Evolutionary conservation across 73 alveolate species (phyloP).

Genomic region (Tetrahymena malaccensis): DNA sequence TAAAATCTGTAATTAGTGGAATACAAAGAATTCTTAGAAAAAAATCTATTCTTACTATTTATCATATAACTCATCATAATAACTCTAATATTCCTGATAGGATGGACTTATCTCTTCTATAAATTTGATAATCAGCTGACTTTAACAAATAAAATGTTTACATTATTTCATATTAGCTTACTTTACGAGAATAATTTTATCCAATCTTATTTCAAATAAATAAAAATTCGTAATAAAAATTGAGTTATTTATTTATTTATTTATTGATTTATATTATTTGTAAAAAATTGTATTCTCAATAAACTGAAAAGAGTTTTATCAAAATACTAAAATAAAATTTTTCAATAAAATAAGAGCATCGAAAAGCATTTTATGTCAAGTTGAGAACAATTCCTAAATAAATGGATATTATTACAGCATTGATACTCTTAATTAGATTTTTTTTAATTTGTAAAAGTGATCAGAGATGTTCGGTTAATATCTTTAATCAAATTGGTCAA

Average conservation of each 20-base stretch:
- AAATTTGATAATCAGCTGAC: background rate
- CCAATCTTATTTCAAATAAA: background rate
- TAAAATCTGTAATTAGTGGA: background rate
- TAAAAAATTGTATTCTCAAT: too few species aligned
- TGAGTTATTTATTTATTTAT: background rate
- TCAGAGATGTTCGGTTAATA: background rate
- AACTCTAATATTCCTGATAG: background rate
- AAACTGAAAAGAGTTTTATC: too few species aligned
- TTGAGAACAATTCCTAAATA: background rate
- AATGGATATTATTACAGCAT: background rate
- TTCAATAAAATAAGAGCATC: too few species aligned
- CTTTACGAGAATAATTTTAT: background rate
- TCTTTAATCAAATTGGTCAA: too few species aligned
- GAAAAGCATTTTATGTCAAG: background rate
- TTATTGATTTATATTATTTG: too few species aligned
- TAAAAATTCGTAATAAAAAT: background rate
- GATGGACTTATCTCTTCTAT: background rate
- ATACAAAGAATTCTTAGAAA: background rate
- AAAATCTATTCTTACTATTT: background rate
- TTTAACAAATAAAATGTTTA: background rate
- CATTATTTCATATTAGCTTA: background rate
- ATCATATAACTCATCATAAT: background rate
- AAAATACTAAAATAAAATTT: too few species aligned
- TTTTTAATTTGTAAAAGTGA: background rate
- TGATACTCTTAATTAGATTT: background rate